A percentile compares a stretch with the other conserved stretches of the same genome.
phyloP scores from a whole-genome alignment of 2,329 filamentous ascomycete species.

The Monilinia polystroma region DNA sequence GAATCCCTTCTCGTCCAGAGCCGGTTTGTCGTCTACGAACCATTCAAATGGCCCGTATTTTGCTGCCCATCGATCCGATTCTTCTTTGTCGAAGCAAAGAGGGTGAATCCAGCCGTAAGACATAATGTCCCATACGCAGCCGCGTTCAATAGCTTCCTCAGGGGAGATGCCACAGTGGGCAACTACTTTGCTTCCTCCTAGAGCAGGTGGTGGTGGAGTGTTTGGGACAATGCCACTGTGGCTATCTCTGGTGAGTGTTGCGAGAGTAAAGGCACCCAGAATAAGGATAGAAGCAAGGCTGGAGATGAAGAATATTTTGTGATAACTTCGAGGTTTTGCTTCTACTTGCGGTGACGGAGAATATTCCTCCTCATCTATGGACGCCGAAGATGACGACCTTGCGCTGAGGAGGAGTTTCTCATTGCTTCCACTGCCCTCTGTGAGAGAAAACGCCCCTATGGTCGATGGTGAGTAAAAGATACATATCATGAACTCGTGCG shows the following conservation, averaged over 20 bases:
- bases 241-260: background rate
- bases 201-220: background rate
- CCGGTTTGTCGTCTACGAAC: background rate
- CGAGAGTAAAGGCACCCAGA: background rate
- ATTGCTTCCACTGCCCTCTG: background rate
- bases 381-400: background rate
- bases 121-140: conserved; percentile 14
- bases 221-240: conserved; percentile 3
- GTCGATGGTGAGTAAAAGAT: background rate
- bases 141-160: background rate
- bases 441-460: background rate
- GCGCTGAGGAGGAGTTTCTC: background rate
- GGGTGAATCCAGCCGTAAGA: conserved; percentile 13
- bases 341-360: background rate
- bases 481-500: background rate
- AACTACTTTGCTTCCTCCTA: background rate
- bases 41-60: conserved; percentile 13
- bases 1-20: background rate
- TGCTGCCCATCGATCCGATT: conserved; percentile 4
- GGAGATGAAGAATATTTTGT: conserved; percentile 1
- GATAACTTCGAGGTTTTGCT: background rate
- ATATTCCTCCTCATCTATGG: background rate
- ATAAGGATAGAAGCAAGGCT: background rate
- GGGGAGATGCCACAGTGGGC: conserved; percentile 15
- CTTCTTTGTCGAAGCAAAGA: conserved; percentile 6